Evolutionary conservation across 2,329 filamentous ascomycete species (phyloP).

Genomic region (Leptographium flavum): DNA sequence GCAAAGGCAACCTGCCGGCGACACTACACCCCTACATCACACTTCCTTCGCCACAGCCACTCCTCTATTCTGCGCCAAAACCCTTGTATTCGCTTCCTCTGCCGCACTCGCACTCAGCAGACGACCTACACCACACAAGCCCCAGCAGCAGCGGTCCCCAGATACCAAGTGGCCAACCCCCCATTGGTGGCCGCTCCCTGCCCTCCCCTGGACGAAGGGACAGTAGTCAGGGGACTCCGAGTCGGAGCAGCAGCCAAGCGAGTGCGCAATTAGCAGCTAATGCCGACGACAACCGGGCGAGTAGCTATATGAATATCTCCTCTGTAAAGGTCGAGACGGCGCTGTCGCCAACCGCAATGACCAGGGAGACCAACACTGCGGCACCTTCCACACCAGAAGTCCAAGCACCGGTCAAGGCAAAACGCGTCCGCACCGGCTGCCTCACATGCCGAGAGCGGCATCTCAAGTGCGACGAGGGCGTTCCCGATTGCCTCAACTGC

Average conservation of each 20-base stretch:
- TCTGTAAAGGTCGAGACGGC: not conserved
- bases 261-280: not conserved
- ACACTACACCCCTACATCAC: not conserved
- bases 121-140: not conserved
- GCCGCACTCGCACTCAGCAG: not conserved
- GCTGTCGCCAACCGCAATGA: constrained; percentile 12
- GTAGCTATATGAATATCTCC: constrained; percentile 8
- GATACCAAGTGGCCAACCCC: constrained; percentile 1
- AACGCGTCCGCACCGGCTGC: constrained; percentile 57
- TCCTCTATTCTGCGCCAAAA: constrained; percentile 8
- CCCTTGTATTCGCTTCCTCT: constrained; percentile 1
- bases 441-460: constrained; percentile 81
- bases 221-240: constrained; percentile 2
- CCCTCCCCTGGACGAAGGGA: not conserved
- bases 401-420: constrained; percentile 4
- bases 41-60: constrained; percentile 12
- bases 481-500: constrained; percentile 58
- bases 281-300: constrained; percentile 4
- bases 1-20: not conserved
- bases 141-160: not conserved
- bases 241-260: constrained; percentile 7
- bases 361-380: not conserved
- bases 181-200: not conserved
- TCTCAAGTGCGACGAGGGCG: constrained; percentile 75
- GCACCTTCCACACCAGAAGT: not conserved